Evolutionary conservation across 2,329 filamentous ascomycete species (phyloP).

Genomic region (Bipolaris cookei): DNA sequence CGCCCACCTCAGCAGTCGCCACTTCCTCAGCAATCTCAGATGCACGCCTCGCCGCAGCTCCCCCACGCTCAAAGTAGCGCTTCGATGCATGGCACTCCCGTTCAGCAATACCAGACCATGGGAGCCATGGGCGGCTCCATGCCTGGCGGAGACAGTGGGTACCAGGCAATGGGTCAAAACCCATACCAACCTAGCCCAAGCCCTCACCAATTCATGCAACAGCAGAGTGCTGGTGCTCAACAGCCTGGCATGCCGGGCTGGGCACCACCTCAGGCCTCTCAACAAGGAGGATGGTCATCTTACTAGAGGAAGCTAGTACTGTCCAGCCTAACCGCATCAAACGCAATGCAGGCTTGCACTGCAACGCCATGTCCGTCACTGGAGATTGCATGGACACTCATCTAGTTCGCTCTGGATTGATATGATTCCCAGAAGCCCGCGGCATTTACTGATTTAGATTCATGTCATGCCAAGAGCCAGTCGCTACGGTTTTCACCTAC

Average conservation of each 20-base stretch:
- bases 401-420: background rate
- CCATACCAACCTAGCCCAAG: slow-evolving; percentile 58
- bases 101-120: slow-evolving; percentile 56
- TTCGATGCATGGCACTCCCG: slow-evolving; percentile 52
- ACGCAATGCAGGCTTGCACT: background rate
- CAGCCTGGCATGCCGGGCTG: slow-evolving; percentile 61
- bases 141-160: slow-evolving; percentile 42
- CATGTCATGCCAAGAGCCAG: slow-evolving; percentile 1
- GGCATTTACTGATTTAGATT: background rate
- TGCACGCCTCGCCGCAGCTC: slow-evolving; percentile 58
- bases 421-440: background rate
- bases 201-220: slow-evolving; percentile 55
- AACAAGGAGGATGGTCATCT: slow-evolving; percentile 49
- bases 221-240: slow-evolving; percentile 51
- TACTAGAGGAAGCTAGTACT: slow-evolving; percentile 30
- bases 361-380: background rate
- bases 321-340: background rate
- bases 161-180: slow-evolving; percentile 55
- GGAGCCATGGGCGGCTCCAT: slow-evolving; percentile 49
- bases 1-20: slow-evolving; percentile 51
- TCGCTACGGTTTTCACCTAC: slow-evolving; percentile 2
- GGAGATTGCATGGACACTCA: background rate
- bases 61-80: slow-evolving; percentile 52
- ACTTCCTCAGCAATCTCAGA: slow-evolving; percentile 56
- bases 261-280: slow-evolving; percentile 52